phyloP scores from a whole-genome alignment of 192 early-diverging fungal genomes.

The Backusella tuberculispora region DNA sequence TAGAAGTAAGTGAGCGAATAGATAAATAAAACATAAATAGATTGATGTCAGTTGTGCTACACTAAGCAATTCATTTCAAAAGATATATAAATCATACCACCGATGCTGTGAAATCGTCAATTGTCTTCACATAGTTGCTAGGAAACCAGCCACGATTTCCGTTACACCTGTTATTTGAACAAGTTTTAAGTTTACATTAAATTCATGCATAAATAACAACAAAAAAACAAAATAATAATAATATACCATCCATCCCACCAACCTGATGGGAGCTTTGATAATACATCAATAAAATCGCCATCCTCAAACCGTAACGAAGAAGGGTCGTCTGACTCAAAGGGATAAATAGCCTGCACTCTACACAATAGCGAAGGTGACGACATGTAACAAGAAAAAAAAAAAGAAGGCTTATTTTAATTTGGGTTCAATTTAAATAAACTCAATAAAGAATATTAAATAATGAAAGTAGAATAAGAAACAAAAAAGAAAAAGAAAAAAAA shows the following conservation, averaged over 20 bases:
- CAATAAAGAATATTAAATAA: not conserved
- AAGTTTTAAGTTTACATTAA: not conserved
- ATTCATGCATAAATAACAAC: not conserved
- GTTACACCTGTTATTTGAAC: conserved; percentile 46
- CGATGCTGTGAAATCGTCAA: conserved; percentile 40
- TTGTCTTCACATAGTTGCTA: conserved; percentile 77
- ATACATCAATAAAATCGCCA: conserved; percentile 89
- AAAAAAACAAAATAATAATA: not conserved
- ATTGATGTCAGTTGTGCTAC: not conserved
- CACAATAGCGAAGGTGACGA: conserved; percentile 31
- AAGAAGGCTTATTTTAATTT: not conserved
- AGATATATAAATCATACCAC: not conserved
- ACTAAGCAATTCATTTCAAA: no score
- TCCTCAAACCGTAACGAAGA: conserved; percentile 81
- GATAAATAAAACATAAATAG: not conserved
- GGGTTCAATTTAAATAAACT: not conserved
- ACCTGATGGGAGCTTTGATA: conserved; percentile 86
- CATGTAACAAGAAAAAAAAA: not conserved
- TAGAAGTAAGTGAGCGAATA: not conserved
- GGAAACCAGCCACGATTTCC: conserved; percentile 90
- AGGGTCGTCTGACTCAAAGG: conserved; percentile 80
- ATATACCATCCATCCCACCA: conserved; percentile 93
- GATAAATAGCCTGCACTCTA: conserved; percentile 78
- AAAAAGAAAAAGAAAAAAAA: not conserved
- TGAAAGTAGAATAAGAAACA: not conserved